A percentile compares a stretch with the other conserved stretches of the same genome.
Evolutionary conservation across 1,284 basidiomycete genomes (phyloP).

Genomic region (Athelia psychrophila): DNA sequence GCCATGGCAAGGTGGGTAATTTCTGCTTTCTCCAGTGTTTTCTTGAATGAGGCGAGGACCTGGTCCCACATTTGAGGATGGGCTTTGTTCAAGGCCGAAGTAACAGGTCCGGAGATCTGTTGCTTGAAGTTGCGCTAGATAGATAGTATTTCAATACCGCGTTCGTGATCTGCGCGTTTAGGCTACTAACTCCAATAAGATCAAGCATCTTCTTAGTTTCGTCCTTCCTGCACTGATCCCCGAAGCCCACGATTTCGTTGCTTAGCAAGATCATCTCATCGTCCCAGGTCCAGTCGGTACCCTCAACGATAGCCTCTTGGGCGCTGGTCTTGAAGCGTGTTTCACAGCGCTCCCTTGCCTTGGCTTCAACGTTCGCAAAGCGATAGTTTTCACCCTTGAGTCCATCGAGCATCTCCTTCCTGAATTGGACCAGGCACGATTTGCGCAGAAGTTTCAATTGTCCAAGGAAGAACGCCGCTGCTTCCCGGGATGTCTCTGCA

Average conservation of each 20-base stretch:
- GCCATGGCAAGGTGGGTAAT: slow-evolving; percentile 82
- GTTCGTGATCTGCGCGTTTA: too few species aligned
- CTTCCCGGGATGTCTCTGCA: too few species aligned
- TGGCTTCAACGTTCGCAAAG: slow-evolving; percentile 80
- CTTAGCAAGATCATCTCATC: slow-evolving; percentile 77
- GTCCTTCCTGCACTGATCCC: slow-evolving; percentile 89
- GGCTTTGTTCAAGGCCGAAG: slow-evolving; percentile 80
- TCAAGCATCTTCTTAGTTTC: slow-evolving; percentile 99
- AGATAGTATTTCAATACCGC: too few species aligned
- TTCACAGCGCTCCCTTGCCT: slow-evolving; percentile 64
- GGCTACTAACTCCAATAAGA: slow-evolving; percentile 90
- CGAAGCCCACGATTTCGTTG: slow-evolving; percentile 80
- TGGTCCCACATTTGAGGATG: slow-evolving; percentile 89
- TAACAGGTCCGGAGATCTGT: slow-evolving; percentile 88
- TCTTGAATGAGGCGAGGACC: slow-evolving; percentile 71
- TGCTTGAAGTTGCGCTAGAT: slow-evolving; percentile 91
- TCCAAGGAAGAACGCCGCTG: slow-evolving; percentile 92
- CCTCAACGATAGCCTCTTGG: slow-evolving; percentile 62
- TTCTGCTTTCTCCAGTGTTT: slow-evolving; percentile 75
- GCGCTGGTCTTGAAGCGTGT: slow-evolving; percentile 67
- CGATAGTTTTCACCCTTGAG: slow-evolving; percentile 83
- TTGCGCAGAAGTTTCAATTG: slow-evolving; percentile 98
- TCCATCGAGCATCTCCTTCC: slow-evolving; percentile 73
- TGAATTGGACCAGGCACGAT: slow-evolving; percentile 71
- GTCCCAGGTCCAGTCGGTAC: slow-evolving; percentile 78